phyloP scores from a whole-genome alignment of 352 stramenopile species.

The Globisporangium canariense region DNA sequence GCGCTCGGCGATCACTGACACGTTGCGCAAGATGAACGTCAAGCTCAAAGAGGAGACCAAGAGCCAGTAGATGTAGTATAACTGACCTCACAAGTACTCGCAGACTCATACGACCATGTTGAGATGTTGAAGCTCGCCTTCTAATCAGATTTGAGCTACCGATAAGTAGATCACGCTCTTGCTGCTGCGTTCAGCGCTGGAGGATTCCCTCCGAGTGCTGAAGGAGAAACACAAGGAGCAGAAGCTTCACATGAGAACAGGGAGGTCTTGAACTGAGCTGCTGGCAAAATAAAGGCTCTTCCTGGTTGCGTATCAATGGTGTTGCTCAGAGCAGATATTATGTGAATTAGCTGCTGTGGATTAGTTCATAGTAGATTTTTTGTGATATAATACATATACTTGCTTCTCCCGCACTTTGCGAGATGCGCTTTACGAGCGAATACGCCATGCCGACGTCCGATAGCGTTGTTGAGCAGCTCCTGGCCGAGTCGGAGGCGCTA shows the following conservation, averaged over 20 bases:
- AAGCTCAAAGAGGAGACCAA: constrained; percentile 12
- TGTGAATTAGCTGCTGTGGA: background rate
- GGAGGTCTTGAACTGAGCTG: too few species aligned
- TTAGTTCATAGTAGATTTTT: background rate
- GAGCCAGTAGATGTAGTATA: background rate
- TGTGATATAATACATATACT: background rate
- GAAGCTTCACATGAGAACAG: background rate
- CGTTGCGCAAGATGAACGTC: constrained; percentile 12
- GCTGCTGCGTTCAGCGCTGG: constrained; percentile 28
- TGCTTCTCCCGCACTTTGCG: background rate
- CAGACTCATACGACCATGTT: too few species aligned
- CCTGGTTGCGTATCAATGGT: too few species aligned
- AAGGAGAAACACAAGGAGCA: background rate
- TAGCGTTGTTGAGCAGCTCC: background rate
- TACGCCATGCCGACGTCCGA: background rate
- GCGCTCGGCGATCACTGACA: constrained; percentile 26
- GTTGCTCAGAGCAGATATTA: background rate
- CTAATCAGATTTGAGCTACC: too few species aligned
- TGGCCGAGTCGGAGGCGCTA: constrained; percentile 3
- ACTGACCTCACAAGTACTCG: background rate
- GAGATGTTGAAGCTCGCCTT: constrained; percentile 18
- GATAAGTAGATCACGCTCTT: constrained; percentile 24
- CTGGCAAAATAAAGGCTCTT: too few species aligned
- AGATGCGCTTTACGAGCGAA: background rate
- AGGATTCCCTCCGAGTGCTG: background rate